Conservation (phyloP, 805 yeast genomes). For the Pichia paraexigua region DNA sequence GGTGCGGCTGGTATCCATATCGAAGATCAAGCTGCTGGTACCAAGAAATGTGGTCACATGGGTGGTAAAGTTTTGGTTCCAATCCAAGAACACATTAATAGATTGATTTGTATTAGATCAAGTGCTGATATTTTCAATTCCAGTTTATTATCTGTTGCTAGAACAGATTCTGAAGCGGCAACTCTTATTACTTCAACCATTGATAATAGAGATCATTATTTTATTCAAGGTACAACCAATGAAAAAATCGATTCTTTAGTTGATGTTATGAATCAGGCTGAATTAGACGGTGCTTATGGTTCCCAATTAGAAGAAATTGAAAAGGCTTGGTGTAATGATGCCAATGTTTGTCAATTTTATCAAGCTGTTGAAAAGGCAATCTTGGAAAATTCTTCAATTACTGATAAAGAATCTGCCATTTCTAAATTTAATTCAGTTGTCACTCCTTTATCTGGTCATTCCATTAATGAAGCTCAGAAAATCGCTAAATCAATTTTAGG, state of each 20-base stretch:
- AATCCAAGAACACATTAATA: slow-evolving; percentile 93
- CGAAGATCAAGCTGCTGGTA: slow-evolving; percentile 98
- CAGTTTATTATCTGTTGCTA: slow-evolving; percentile 79
- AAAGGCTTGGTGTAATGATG: slow-evolving; percentile 71
- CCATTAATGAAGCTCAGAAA: slow-evolving; percentile 72
- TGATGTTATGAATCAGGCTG: slow-evolving; percentile 75
- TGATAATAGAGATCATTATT: slow-evolving; percentile 91
- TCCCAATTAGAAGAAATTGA: slow-evolving; percentile 65
- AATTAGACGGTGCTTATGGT: slow-evolving; percentile 64
- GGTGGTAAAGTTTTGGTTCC: slow-evolving; percentile 98
- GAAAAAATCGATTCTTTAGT: slow-evolving; percentile 69
- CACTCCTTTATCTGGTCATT: slow-evolving; percentile 65
- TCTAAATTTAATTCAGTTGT: slow-evolving; percentile 59
- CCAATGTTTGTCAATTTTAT: slow-evolving; percentile 81
- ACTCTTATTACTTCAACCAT: slow-evolving; percentile 89
- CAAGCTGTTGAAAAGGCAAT: slow-evolving; percentile 87
- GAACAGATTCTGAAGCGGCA: slow-evolving; percentile 98
- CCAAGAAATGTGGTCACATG: slow-evolving; percentile 99
- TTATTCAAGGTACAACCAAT: slow-evolving; percentile 85
- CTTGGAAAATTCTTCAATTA: slow-evolving; percentile 41
- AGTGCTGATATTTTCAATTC: slow-evolving; percentile 91
- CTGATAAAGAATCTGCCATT: slow-evolving; percentile 58
- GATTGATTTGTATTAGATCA: slow-evolving; percentile 89
- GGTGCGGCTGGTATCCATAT: slow-evolving; percentile 99
- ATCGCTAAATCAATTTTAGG: slow-evolving; percentile 73